Base-by-base conservation (phyloP, 2,329 filamentous ascomycete species). In the Colletotrichum sidae region DNA sequence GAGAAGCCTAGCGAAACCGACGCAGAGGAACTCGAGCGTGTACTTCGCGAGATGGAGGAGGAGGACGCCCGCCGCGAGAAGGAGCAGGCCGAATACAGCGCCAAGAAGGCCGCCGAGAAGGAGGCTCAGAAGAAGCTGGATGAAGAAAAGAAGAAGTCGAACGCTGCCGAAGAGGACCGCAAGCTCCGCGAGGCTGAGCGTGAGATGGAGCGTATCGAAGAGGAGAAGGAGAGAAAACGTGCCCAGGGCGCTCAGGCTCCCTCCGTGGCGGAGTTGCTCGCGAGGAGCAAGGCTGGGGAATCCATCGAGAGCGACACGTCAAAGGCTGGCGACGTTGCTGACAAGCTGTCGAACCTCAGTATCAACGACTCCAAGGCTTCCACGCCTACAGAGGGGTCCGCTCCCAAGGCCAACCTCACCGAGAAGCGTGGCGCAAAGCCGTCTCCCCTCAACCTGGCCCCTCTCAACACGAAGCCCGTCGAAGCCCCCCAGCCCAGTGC, bases 401-500 rank as follows among this genome's bases (percentile, higher is more conserved):
- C 81, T 69, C 52, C 80, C 71, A 90, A 90, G 76, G 76, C 83
- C 15, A 78, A 85, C 49, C 81, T 83, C 61, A 81, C 81, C 38
- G 84, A 88, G 72, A 94, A 93, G 79, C 80, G 79, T 46, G 76
- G 53, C 25, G 74, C 83, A 65, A 97, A 97, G 85, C 95, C 96
- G 54, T 89, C 91, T 65, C 91, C 93, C 49, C 89, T 99, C 70
- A 97, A 97, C 80, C 86, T 98, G 68, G 88, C 94, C 60, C 86
- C 86, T n/a, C 80, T 91, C 61, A 96, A 92, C 68, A 93, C 89
- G 71, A 97, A 94, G 81, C 84, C 91, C 42, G 88, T 97, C 33
- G 95, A 99, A 81, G 92, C 95, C 57, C 90, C 93, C 57, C 94
- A 97, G 79, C 95, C 95, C 13, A 98, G 93, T 69, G 93, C 96